Evolutionary conservation across 768 basidiomycete genomes (phyloP), one percentile per base, ranked within the genome.

Genomic region (Lentinula sp.): DNA sequence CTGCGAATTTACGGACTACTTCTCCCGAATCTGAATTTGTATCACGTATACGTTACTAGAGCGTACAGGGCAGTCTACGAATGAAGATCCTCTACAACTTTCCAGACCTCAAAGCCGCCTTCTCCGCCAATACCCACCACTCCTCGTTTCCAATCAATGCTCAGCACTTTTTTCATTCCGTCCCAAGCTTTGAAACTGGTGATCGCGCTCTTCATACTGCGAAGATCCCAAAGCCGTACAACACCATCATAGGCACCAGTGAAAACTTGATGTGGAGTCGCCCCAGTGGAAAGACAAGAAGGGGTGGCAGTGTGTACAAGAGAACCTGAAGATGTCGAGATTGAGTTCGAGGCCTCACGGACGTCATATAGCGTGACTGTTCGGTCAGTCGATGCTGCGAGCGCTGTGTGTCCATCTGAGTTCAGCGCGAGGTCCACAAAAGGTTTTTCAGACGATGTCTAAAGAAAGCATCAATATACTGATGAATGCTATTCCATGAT

Each of bases 161-260:
- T 73, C 61, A 90, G 65, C 1, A 90, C 78, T 66, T 89, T 89
- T 68, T 79, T 76, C 6, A 67, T 66, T 3, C 80, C 80, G 6
- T 84, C 81, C 81, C 83, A 86, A 2, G 77, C 80, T 51, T 79
- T 81, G 68, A 92, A 87, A 61, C 76, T 84, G 20, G 87, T 79
- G 49, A 93, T 76, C 0, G 88, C 82, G 13, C 79, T 76, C 65
- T 86, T 85, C 15, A 79, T 77, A 65, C 87, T 92, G 4, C 90
- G 79, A 28, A 91, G 68, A 68, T 94, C 91, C 90, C 90, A 94
- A 3, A 93, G 68, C 4, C 90, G 77, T 0, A 86, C 88, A 2
- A 86, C 73, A 10, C 92, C 90, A 60, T 94, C 91, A 68, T 93
- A 91, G 0, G 85, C 81, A 4, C 90, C 92, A 0, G 83, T 90